Base-by-base conservation (phyloP, 441 rosid species). In the Populus tomentosa region DNA sequence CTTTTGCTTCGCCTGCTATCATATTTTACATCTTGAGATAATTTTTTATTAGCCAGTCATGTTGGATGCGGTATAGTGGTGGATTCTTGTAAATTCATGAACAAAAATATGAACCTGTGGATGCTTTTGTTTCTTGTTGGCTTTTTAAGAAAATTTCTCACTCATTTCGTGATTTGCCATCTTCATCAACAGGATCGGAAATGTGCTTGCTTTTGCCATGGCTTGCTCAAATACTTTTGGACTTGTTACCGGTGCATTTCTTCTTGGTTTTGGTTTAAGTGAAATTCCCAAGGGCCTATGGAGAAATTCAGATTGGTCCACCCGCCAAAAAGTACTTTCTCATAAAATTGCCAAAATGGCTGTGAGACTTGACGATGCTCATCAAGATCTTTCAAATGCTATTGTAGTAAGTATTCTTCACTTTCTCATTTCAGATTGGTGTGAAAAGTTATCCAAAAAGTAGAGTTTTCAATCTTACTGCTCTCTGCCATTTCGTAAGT, bases 201-300 rank as follows among this genome's bases (percentile, higher is more conserved):
- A 83, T 77, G 82, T 96, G 85, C 86, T 92, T 78, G 98, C 97
- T 78, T 86, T 94, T 77, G 99, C 98, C 81, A 96, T 96, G 96
- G 99, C 93, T 33, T 93, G 97, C 81, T 94, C 99, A 46, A 96
- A 96, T 85, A 93, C 99, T 30, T 94, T 96, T 88, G 99, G 99
- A 77, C 96, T 96, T 53, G 98, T 96, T 73, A 96, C 98, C 7
- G 98, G 99, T 78, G 94, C 93, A 75, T 96, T 96, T 85, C 99
- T 96, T 82, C 98, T 96, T 84, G 99, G 99, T 53, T 96, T 96
- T 84, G 98, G 99, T 81, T 81, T 96, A 89, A 92, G 96, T 83
- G 98, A 96, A 82, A 93, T 93, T 81, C 99, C 99, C 53, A 96
- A 93, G 85, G 85, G 85, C 83, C 81, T 90, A 65, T 92, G 98